Evolutionary conservation across 2,329 filamentous ascomycete species (phyloP), one percentile per base, ranked within the genome.

Genomic region (Apiospora rasikravindrae): DNA sequence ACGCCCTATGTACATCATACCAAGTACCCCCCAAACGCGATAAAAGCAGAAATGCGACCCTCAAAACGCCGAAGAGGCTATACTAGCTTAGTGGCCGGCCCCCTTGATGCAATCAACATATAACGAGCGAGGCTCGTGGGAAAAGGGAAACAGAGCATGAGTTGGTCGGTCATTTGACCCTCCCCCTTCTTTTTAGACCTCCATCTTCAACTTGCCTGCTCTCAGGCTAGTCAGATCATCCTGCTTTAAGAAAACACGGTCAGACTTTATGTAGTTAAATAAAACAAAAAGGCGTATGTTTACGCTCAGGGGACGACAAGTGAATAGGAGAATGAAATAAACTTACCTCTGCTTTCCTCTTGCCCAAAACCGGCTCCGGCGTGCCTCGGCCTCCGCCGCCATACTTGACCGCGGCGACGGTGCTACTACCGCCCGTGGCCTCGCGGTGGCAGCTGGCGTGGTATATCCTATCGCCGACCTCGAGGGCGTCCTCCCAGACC

Each of bases 371-470:
- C 19, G 89, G 89, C 78, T 93, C 91, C 1, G 91, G 91, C 6
- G 90, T 92, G 74, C 86, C 79, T 79, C 87, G 77, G 71, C 85
- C 77, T 73, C 83, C 79, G 22, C 57, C 57, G 19, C 57, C 33
- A 11, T 64, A 64, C 57, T 24, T 40, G 70, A 72, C 76, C 75
- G 76, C 42, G 74, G 75, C 2, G 72, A 75, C 71, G 74, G 67
- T 66, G 33, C 42, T 70, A 24, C 44, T 64, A 79, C 73, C 33
- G 84, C 84, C 19, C 83, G 89, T 92, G 44, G 94, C 93, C 83
- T 98, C 96, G 24, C 90, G 89, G 80, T 96, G 94, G 81, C 96
- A 99, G 71, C 91, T 97, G 14, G 92, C 94, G 82, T 99, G 96
- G 78, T 94, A 98, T 22, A 96, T 92, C 74, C 94, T 91, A 71